A percentile compares a stretch with the other conserved stretches of the same genome.
phyloP scores from a whole-genome alignment of 2,329 filamentous ascomycete genomes.

The Aspergillus sp. region DNA sequence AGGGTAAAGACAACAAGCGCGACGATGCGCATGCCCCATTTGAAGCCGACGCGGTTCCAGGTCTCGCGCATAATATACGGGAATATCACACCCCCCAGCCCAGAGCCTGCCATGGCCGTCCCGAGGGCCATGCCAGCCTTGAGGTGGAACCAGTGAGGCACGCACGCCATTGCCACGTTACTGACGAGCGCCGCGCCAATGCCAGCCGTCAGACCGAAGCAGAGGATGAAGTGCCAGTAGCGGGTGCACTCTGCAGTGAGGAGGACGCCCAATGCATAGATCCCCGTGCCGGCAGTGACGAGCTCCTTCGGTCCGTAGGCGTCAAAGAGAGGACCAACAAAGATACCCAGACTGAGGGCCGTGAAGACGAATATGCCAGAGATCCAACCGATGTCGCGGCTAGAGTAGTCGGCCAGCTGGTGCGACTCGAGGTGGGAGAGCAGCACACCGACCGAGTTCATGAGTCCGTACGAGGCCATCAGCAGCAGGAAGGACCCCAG shows the following conservation, averaged over 20 bases:
- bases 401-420: slow-evolving; percentile 46
- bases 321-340: slow-evolving; percentile 53
- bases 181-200: slow-evolving; percentile 38
- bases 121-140: slow-evolving; percentile 41
- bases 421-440: slow-evolving; percentile 49
- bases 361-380: slow-evolving; percentile 50
- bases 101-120: slow-evolving; percentile 41
- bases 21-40: slow-evolving; percentile 41
- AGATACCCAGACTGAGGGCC: slow-evolving; percentile 45
- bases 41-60: slow-evolving; percentile 37
- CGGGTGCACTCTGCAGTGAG: slow-evolving; percentile 48
- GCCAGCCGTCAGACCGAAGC: slow-evolving; percentile 38
- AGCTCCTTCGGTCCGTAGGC: slow-evolving; percentile 48
- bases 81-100: slow-evolving; percentile 39
- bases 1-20: slow-evolving; percentile 37
- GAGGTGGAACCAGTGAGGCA: slow-evolving; percentile 45
- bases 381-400: slow-evolving; percentile 53
- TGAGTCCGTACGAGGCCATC: slow-evolving; percentile 47
- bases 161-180: slow-evolving; percentile 39
- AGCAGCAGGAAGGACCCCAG: slow-evolving; percentile 39
- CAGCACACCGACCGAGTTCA: slow-evolving; percentile 52
- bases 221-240: slow-evolving; percentile 53
- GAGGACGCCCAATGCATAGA: slow-evolving; percentile 44
- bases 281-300: slow-evolving; percentile 38
- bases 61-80: slow-evolving; percentile 37